phyloP scores from a whole-genome alignment of 306 rosid species.

The Citrullus mucosospermus region DNA sequence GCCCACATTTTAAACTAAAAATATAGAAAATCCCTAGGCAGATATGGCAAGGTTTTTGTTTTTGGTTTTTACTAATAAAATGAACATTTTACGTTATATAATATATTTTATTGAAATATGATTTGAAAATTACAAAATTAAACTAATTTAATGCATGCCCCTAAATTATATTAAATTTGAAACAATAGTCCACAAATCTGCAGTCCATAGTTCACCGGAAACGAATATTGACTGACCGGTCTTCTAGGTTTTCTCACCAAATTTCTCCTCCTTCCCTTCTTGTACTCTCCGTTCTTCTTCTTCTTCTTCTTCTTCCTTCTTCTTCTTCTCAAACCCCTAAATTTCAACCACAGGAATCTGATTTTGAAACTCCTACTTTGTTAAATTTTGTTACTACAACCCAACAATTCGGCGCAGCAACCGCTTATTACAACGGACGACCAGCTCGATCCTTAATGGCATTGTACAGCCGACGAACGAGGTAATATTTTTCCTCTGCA shows the following conservation, averaged over 20 bases:
- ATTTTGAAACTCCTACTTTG: neutral
- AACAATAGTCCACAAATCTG: neutral
- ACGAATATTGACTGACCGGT: neutral
- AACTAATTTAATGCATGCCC: neutral
- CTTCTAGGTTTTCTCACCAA: slow-evolving; percentile 2
- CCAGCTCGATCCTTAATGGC: neutral
- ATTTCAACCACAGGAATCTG: neutral
- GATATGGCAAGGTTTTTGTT: neutral
- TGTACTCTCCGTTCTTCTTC: neutral
- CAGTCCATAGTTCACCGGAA: neutral
- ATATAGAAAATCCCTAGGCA: neutral
- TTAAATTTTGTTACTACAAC: neutral
- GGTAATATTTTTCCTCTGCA: neutral
- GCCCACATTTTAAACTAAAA: no score
- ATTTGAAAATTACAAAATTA: neutral
- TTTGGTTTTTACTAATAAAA: neutral
- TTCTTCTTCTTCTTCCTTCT: neutral
- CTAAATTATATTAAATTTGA: neutral
- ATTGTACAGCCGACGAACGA: neutral
- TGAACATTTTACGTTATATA: neutral
- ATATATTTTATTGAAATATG: neutral
- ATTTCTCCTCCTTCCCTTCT: neutral
- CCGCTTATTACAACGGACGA: neutral
- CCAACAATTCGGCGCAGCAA: neutral
- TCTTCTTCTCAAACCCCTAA: neutral